These are phyloP conservation scores for Aspergillus sp. DNA, from an alignment of 2,329 filamentous ascomycete genomes.

Conservation along the genomic window DNA sequence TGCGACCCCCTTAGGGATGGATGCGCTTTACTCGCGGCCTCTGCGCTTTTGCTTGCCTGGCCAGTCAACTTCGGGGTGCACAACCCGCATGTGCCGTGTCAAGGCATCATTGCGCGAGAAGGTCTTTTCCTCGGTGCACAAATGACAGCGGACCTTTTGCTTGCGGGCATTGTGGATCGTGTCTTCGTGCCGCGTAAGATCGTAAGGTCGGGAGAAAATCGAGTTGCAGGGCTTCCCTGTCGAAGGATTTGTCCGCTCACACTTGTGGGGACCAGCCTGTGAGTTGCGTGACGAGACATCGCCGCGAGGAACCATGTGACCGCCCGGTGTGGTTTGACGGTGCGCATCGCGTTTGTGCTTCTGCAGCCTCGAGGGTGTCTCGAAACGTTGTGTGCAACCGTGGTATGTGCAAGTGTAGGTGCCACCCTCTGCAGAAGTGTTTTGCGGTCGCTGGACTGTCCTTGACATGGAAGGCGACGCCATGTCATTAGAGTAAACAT, in stretches of 20 bases:
- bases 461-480: constrained; percentile 32
- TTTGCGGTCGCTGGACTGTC: constrained; percentile 53
- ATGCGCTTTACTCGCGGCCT: constrained; percentile 33
- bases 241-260: constrained; percentile 88
- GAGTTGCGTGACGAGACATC: constrained; percentile 65
- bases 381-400: constrained; percentile 83
- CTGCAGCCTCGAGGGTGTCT: constrained; percentile 80
- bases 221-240: constrained; percentile 95
- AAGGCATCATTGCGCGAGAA: constrained; percentile 95
- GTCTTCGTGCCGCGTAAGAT: constrained; percentile 93
- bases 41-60: constrained; percentile 62
- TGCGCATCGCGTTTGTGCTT: constrained; percentile 96
- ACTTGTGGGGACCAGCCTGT: constrained; percentile 90
- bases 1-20: background rate
- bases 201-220: constrained; percentile 92
- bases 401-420: constrained; percentile 97
- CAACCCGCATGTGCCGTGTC: constrained; percentile 90
- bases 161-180: constrained; percentile 96
- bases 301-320: constrained; percentile 42
- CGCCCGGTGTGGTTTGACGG: constrained; percentile 64
- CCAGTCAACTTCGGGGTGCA: constrained; percentile 84
- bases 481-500: constrained; percentile 37
- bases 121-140: constrained; percentile 95
- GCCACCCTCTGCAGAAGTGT: constrained; percentile 72
- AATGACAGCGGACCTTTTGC: constrained; percentile 87